Evolutionary conservation across 2,329 filamentous ascomycete genomes (phyloP).

Genomic region (Colletotrichum sp.): DNA sequence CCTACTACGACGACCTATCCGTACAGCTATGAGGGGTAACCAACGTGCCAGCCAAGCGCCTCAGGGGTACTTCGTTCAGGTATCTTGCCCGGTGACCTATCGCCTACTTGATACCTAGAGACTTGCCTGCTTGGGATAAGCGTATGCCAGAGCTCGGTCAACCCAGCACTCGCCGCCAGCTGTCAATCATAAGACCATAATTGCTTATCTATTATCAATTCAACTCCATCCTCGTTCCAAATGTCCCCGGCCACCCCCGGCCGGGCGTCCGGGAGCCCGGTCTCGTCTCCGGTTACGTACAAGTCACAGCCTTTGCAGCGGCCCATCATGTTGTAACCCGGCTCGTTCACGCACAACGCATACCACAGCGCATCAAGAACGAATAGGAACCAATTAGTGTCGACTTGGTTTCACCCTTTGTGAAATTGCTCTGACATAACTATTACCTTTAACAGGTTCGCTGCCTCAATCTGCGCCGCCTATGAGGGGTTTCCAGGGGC

Average conservation of each 20-base stretch:
- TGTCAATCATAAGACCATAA: background rate
- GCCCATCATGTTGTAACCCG: background rate
- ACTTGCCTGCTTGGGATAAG: background rate
- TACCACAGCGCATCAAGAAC: background rate
- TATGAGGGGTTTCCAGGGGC: background rate
- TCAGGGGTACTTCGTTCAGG: background rate
- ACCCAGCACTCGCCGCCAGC: background rate
- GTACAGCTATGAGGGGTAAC: background rate
- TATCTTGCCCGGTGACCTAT: background rate
- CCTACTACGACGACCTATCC: background rate
- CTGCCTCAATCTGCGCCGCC: background rate
- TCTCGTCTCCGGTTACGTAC: slow-evolving; percentile 1
- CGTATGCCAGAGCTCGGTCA: background rate
- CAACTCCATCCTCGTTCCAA: background rate
- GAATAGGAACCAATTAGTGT: background rate
- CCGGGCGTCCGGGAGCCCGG: background rate
- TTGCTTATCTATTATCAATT: background rate
- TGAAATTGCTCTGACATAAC: slow-evolving; percentile 8
- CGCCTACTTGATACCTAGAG: background rate
- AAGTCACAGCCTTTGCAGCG: background rate
- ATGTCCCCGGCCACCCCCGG: background rate
- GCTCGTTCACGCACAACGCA: background rate
- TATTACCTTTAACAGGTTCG: slow-evolving; percentile 10
- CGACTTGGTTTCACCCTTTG: background rate
- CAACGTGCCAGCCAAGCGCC: background rate